A percentile compares a stretch with the other conserved stretches of the same genome.
Conservation (phyloP, 1,139 yeast genomes). For the Saccharomyces hybrid region DNA sequence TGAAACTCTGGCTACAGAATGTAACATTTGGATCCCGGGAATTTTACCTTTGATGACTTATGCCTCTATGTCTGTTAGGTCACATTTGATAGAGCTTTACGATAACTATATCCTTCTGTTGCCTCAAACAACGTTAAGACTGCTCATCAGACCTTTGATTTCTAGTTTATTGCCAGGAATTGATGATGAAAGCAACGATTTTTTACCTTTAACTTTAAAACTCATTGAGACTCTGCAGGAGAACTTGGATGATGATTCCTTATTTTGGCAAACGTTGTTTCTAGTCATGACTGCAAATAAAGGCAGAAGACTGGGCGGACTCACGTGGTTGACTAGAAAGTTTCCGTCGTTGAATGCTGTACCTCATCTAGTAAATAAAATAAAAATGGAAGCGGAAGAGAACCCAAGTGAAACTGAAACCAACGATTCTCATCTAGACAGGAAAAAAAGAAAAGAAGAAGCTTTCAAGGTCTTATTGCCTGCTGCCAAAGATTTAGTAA, state of each 20-base stretch:
- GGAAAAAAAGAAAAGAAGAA: conserved; percentile 14
- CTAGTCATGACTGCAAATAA: conserved; percentile 67
- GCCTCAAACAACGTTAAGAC: conserved; percentile 41
- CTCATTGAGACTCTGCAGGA: conserved; percentile 53
- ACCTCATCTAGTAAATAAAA: conserved; percentile 23
- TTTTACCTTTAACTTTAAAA: conserved; percentile 51
- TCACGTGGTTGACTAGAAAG: conserved; percentile 62
- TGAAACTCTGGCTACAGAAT: conserved; percentile 43
- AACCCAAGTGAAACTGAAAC: conserved; percentile 4
- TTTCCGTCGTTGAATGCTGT: conserved; percentile 48
- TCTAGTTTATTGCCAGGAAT: conserved; percentile 76
- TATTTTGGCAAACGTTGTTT: conserved; percentile 83
- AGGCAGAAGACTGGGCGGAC: conserved; percentile 75
- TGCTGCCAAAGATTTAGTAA: conserved; percentile 54
- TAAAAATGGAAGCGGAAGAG: conserved; percentile 2
- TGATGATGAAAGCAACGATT: conserved; percentile 87
- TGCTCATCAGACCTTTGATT: conserved; percentile 59
- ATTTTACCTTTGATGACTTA: conserved; percentile 75
- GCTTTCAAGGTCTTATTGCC: conserved; percentile 33
- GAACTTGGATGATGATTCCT: conserved; percentile 57
- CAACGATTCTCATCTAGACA: conserved; percentile 5
- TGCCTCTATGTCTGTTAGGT: conserved; percentile 83
- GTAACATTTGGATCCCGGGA: conserved; percentile 82
- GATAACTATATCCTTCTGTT: conserved; percentile 48
- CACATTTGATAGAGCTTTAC: conserved; percentile 57